Evolutionary conservation across 768 basidiomycete species (phyloP), one percentile per base, ranked within the genome.

Genomic region (Trametes coccinea): DNA sequence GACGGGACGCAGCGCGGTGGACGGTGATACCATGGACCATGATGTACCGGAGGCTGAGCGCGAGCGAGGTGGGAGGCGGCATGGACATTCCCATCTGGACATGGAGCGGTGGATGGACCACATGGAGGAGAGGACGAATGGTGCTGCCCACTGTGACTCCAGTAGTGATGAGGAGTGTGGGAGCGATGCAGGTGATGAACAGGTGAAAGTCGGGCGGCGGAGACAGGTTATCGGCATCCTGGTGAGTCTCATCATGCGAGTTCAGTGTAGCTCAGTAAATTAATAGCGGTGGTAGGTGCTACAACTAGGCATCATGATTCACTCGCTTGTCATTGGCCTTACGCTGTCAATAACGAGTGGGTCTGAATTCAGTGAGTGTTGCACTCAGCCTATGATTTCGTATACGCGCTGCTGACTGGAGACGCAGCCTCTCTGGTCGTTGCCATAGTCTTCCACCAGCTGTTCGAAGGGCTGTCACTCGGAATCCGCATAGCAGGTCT

Each of bases 231-330:
- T 93, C 51, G 87, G 90, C 2, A 87, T 92, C 56, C 75, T 93
- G 37, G 90, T 91, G 62, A 56, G 84, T 74, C 4, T 29, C 30
- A 54, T 10, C n/a, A 10, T n/a, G 30, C 31, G 3, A 6, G 13
- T 27, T 13, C 39, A 1, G 8, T 8, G 39, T 7, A 13, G 13
- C 39, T 30, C 33, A 34, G 51, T 68, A n/a, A 63, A 5, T 31
- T 49, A 27, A 39, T 47, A n/a, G 13, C 13, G 17, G 3, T 7
- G 33, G 48, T 53, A 92, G 90, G 85, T 91, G 34, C 77, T 95
- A 39, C 89, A 95, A 82, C 69, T 89, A 2, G 85, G 93, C 48
- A 91, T 95, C 67, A 89, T 95, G 90, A 80, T 95, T 51, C 85
- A 94, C 69, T 88, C 92, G 2, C 70, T 93, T 48, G 83, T 93